Conservation (phyloP, 2,329 filamentous ascomycete genomes). For the Aspergillus intermedius region DNA sequence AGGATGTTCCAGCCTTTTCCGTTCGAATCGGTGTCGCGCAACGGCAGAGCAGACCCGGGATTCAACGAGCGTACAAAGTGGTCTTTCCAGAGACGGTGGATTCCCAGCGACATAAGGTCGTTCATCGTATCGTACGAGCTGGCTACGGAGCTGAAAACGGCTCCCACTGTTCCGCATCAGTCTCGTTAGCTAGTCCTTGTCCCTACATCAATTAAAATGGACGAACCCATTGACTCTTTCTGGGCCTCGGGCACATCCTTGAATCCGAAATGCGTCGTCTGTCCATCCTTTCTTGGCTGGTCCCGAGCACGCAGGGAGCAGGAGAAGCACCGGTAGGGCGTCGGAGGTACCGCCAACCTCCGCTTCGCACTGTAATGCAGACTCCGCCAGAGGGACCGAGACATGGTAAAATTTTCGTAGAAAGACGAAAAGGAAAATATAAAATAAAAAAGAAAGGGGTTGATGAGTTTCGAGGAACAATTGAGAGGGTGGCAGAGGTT, state of each 20-base stretch:
- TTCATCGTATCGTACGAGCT: constrained; percentile 97
- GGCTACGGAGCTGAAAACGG: constrained; percentile 91
- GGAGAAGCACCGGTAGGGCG: constrained; percentile 46
- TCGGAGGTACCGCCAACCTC: constrained; percentile 16
- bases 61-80: constrained; percentile 90
- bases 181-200: constrained; percentile 1
- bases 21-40: constrained; percentile 21
- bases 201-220: background rate
- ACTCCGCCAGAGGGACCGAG: constrained; percentile 30
- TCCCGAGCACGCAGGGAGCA: constrained; percentile 39
- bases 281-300: constrained; percentile 38
- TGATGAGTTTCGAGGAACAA: background rate
- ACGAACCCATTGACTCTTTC: constrained; percentile 61
- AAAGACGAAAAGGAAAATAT: background rate
- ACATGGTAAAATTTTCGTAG: constrained; percentile 17
- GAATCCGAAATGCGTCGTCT: constrained; percentile 85
- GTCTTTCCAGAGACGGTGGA: constrained; percentile 96
- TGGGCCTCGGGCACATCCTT: constrained; percentile 73
- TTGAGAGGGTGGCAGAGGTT: background rate
- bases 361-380: constrained; percentile 30
- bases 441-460: background rate
- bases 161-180: constrained; percentile 54
- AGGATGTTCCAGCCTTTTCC: constrained; percentile 65
- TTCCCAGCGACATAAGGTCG: constrained; percentile 95
- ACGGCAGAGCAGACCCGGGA: constrained; percentile 56